Evolutionary conservation across 2,329 filamentous ascomycete genomes (phyloP).

Genomic region (Talaromyces sp.): DNA sequence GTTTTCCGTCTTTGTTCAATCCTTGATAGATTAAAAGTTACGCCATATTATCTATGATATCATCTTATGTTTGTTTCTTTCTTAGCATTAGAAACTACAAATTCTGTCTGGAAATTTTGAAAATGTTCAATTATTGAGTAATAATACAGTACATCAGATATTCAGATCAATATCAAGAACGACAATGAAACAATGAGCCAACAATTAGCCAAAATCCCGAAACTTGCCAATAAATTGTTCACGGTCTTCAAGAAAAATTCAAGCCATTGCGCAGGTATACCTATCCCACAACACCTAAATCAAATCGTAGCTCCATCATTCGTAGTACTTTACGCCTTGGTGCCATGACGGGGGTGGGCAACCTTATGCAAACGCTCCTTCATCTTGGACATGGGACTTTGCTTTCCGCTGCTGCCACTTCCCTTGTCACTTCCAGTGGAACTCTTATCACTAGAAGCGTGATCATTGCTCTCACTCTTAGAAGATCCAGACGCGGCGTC

Average conservation of each 20-base stretch:
- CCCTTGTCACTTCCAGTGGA: constrained; percentile 6
- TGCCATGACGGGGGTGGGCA: constrained; percentile 15
- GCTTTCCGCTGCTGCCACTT: constrained; percentile 13
- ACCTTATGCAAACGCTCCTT: constrained; percentile 27
- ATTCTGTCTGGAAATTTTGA: too few relatives aligned
- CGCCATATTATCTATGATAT: background rate
- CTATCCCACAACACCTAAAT: background rate
- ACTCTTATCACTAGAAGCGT: background rate
- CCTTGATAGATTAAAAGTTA: background rate
- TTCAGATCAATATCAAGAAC: background rate
- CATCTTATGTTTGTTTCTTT: background rate
- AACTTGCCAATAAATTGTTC: too few relatives aligned
- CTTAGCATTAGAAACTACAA: too few relatives aligned
- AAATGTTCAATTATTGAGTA: too few relatives aligned
- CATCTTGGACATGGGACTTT: constrained; percentile 22
- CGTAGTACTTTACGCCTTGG: background rate
- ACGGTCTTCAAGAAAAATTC: background rate
- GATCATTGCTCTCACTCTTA: background rate
- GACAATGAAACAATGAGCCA: too few relatives aligned
- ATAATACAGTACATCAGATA: too few relatives aligned
- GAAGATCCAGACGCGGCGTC: background rate
- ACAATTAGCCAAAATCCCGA: background rate
- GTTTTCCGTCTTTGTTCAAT: background rate
- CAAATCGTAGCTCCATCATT: background rate
- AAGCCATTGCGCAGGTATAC: background rate